Evolutionary conservation across 176 grass and related monocot genomes (phyloP), one percentile per base, ranked within the genome.

Genomic region (Aegilops umbellulata): DNA sequence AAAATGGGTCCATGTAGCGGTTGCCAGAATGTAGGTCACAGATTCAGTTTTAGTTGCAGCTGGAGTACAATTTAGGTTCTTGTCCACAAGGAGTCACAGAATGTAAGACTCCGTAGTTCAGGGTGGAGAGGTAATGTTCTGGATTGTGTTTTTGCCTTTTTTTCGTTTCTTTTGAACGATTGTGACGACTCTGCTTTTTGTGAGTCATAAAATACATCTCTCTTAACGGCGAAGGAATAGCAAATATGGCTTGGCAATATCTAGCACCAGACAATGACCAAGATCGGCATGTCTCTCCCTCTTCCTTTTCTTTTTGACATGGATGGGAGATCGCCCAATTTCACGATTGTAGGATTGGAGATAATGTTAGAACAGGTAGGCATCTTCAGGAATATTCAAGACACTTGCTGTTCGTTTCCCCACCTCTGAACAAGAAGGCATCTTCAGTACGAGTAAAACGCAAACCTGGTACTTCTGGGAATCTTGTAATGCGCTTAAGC

Each of bases 401-500:
- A 53, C 16, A 7, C 49, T 53, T 53, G 44, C 17, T 53, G 16
- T 53, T 7, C 16, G 49, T 53, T 7, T 53, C 15, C 49, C 16
- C 49, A 53, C 16, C 49, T 53, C 49, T 53, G 49, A 53, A 53
- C 49, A 53, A 53, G 16, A 19, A 53, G 16, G 49, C 16, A 19
- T 53, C 49, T 53, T 53, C 16, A 53, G 49, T 19, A 53, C 1
- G 44, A 47, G 16, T 19, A 53, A 53, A 53, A 19, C 16, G 6
- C 49, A 53, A 53, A 53, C 49, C 7, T 53, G 16, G 49, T 53
- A 53, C 49, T 53, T 38, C 39, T 85, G 79, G 82, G 86, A 85
- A 88, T 42, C 77, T 44, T 60, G 41, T 86, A 53, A 92, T 84
- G 62, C 49, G 69, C 35, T 86, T 97, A 29, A 94, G 61, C 12